Evolutionary conservation across 2,329 filamentous ascomycete genomes (phyloP).

Genomic region (Fusarium pseudograminearum): DNA sequence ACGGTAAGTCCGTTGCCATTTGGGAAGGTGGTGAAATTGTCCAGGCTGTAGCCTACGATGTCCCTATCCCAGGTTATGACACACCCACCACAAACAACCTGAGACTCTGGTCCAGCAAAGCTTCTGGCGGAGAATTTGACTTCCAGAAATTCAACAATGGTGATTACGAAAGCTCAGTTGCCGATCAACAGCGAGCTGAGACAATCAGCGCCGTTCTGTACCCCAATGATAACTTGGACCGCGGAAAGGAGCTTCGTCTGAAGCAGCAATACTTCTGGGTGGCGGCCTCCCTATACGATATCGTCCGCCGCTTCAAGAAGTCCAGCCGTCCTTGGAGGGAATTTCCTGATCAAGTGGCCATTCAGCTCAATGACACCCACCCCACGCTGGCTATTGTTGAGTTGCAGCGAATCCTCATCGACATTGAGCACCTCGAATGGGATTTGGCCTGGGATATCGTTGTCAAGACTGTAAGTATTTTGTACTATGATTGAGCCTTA

Average conservation of each 20-base stretch:
- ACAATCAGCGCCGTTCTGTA: slow-evolving; percentile 98
- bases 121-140: slow-evolving; percentile 96
- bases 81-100: slow-evolving; percentile 96
- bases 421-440: slow-evolving; percentile 92
- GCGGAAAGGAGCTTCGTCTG: slow-evolving; percentile 94
- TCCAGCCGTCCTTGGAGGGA: slow-evolving; percentile 89
- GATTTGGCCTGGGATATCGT: slow-evolving; percentile 90
- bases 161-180: slow-evolving; percentile 97
- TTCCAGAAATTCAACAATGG: slow-evolving; percentile 99
- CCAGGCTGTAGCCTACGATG: slow-evolving; percentile 91
- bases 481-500: not conserved
- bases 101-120: slow-evolving; percentile 97
- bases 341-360: slow-evolving; percentile 94
- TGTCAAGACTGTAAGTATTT: slow-evolving; percentile 68
- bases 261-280: slow-evolving; percentile 99
- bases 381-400: slow-evolving; percentile 97
- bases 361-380: slow-evolving; percentile 98
- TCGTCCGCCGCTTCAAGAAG: slow-evolving; percentile 98
- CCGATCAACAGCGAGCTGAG: slow-evolving; percentile 98
- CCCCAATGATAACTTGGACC: slow-evolving; percentile 96
- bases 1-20: slow-evolving; percentile 78
- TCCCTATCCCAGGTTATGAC: slow-evolving; percentile 89
- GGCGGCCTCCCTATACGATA: slow-evolving; percentile 94
- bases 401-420: slow-evolving; percentile 90
- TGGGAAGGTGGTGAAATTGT: slow-evolving; percentile 98